Base-by-base conservation (phyloP, 2,329 filamentous ascomycete genomes). In the Trichoderma pleuroti region DNA sequence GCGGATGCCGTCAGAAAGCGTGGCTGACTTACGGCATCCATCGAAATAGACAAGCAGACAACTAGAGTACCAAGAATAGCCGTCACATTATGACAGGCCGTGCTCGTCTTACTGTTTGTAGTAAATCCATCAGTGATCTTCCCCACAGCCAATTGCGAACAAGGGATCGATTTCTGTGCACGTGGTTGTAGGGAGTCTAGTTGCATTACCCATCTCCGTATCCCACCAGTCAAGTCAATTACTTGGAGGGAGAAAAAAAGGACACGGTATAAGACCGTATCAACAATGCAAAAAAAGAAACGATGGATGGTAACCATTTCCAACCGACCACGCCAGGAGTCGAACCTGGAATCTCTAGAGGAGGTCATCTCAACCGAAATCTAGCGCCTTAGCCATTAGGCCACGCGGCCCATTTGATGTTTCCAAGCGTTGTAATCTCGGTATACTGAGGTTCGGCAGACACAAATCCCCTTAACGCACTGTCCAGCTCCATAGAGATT, bases 341-440 rank as follows among this genome's bases (percentile, higher is more conserved):
- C 80, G 80, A 81, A 81, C 80, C 80, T 81, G 80, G 78, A 82
- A 80, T 81, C 80, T 82, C 78, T 79, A 82, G 80, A 82, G 80
- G 32, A 42, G 24, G 76, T 71, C 70, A 68, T 74, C 71, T 36
- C 42, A 72, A 76, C 80, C 80, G 80, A 82, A 82, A 82, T 82
- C 80, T 82, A 79, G 78, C 80, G 80, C 80, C 78, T 80, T 82
- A 81, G 74, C 80, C 80, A 82, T 82, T 82, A 80, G 78, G 80
- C 80, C 79, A 82, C 79, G 80, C 80, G 80, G 80, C 80, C 79
- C 30, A 24, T 59, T 34, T 59, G 74, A 74, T 78, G 71, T 21
- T 66, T 11, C 4, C 2, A 7, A 8, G 1, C 7, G 70, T 56
- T 26, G 70, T 2, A 60, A 59, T 64, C 21, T 32, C 21, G 5